Conservation (phyloP, 2,329 filamentous ascomycete genomes). For the Claviceps pazoutovae region DNA sequence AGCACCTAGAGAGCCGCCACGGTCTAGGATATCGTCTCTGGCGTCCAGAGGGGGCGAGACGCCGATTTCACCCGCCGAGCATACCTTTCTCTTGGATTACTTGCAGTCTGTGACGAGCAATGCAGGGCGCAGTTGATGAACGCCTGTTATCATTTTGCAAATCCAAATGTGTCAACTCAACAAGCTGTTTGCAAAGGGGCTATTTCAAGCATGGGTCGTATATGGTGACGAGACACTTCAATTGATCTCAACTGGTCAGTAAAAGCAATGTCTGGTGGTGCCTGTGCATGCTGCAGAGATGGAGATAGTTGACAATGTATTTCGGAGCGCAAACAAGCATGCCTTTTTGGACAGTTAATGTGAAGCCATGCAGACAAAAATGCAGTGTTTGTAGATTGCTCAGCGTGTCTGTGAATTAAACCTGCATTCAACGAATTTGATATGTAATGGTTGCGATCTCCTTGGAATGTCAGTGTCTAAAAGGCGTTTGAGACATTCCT, state of each 20-base stretch:
- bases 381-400: no score
- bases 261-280: no score
- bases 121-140: slow-evolving; percentile 16
- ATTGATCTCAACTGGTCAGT: no score
- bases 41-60: slow-evolving; percentile 30
- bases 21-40: slow-evolving; percentile 30
- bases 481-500: background rate
- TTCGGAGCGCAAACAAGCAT: no score
- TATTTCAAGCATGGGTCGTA: background rate
- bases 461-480: background rate
- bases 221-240: no score
- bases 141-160: background rate
- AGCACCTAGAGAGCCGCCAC: slow-evolving; percentile 8
- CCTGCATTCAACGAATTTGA: no score
- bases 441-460: no score
- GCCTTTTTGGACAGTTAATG: no score
- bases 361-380: no score
- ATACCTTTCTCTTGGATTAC: slow-evolving; percentile 64
- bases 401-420: no score
- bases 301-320: no score
- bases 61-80: slow-evolving; percentile 54
- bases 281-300: no score
- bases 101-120: slow-evolving; percentile 42
- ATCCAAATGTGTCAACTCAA: background rate
- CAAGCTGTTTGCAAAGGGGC: background rate